These are phyloP conservation scores for Neurospora sp. DNA, from an alignment of 495 filamentous ascomycete genomes.

Conservation along the genomic window DNA sequence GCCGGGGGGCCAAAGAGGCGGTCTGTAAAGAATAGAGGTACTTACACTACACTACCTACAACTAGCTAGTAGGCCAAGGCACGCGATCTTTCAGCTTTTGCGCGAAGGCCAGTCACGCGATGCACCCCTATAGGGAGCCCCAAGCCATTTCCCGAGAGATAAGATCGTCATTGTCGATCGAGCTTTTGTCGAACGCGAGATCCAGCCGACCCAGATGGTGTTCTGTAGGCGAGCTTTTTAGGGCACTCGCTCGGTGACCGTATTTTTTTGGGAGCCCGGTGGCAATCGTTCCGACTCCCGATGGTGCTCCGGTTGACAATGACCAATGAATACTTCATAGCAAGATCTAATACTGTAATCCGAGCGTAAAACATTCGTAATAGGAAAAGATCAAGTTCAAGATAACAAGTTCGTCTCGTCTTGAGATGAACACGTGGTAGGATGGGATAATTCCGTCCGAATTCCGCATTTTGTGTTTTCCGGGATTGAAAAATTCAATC, in stretches of 20 bases:
- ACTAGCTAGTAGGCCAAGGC: not conserved
- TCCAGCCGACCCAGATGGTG: not conserved
- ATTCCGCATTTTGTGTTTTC: not conserved
- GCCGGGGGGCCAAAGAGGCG: not conserved
- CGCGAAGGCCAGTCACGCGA: not conserved
- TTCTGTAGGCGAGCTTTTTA: not conserved
- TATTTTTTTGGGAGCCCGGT: not conserved
- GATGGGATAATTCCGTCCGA: not conserved
- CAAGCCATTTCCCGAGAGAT: not conserved
- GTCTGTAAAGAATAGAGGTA: not conserved
- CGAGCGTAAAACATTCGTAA: not conserved
- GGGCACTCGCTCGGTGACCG: not conserved
- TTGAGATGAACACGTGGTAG: not conserved
- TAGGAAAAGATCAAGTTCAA: not conserved
- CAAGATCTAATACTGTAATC: not conserved
- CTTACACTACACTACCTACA: no score
- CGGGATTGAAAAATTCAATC: not conserved
- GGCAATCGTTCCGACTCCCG: not conserved
- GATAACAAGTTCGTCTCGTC: not conserved
- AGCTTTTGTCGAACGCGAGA: not conserved
- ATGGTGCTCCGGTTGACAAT: not conserved
- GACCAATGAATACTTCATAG: not conserved
- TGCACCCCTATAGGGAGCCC: not conserved
- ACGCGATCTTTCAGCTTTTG: not conserved
- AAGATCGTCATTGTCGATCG: not conserved